Conservation (phyloP, 1,139 yeast genomes). For the Maudiozyma humilis region DNA sequence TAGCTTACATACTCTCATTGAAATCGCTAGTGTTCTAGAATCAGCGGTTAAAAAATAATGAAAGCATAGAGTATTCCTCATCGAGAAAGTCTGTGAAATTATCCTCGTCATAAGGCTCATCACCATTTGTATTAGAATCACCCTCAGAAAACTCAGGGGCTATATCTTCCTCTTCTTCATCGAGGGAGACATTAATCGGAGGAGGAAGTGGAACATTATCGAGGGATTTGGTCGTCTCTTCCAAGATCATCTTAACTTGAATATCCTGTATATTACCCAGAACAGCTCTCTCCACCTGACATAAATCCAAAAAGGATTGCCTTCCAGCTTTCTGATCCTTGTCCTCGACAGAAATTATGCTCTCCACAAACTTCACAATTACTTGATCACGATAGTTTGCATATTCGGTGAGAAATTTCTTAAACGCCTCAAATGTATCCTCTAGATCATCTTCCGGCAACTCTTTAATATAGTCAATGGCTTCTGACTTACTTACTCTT, state of each 20-base stretch:
- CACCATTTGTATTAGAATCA: no score
- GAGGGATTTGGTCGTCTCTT: neutral
- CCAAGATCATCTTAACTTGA: neutral
- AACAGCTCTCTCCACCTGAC: neutral
- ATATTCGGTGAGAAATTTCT: conserved; percentile 1
- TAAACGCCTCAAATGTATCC: neutral
- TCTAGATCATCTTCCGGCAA: neutral
- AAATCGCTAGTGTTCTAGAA: no score
- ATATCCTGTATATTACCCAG: neutral
- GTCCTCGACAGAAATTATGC: no score
- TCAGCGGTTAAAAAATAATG: neutral
- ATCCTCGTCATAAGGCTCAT: no score
- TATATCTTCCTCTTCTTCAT: neutral
- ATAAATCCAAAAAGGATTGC: conserved; percentile 1
- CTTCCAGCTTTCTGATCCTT: neutral
- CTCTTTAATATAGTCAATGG: neutral
- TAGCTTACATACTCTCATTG: no score
- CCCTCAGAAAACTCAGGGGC: no score
- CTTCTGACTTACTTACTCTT: conserved; percentile 3
- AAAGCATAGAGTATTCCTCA: neutral
- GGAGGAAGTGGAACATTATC: neutral
- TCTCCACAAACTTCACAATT: neutral
- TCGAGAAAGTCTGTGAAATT: neutral
- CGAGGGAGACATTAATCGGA: neutral
- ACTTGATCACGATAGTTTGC: neutral